Percentiles rank a stretch among this genome's conserved stretches.
These are phyloP conservation scores for Debaryomyces sp. DNA, from an alignment of 1,139 yeast species.

Conservation along the genomic window DNA sequence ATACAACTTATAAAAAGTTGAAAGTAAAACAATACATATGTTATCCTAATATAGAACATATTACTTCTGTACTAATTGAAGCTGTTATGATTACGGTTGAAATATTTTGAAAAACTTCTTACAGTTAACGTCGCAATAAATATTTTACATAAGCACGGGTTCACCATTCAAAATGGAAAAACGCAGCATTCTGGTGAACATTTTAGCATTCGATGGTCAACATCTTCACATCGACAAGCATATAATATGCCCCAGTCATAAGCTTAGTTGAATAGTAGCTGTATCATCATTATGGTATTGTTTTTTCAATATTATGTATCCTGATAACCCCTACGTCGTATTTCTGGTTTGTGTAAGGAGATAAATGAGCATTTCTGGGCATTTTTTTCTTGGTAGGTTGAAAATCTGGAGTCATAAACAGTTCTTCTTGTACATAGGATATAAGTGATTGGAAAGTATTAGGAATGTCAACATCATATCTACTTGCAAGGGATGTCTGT, in stretches of 20 bases:
- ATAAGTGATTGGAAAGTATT: not conserved
- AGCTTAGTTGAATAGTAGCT: not conserved
- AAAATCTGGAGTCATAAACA: not conserved
- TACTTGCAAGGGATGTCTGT: constrained; percentile 6
- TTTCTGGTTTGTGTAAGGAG: not conserved
- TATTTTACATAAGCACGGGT: constrained; percentile 2
- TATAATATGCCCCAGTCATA: not conserved
- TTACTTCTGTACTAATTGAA: not conserved
- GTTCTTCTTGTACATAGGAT: not conserved
- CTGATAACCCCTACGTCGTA: not conserved
- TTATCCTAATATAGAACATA: not conserved
- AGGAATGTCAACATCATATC: not conserved
- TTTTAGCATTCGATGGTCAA: not conserved
- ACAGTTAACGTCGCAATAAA: not conserved
- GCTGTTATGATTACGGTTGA: not conserved
- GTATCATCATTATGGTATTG: not conserved
- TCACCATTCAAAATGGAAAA: not conserved
- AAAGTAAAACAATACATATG: not conserved
- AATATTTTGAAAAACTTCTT: not conserved
- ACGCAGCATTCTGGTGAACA: not conserved
- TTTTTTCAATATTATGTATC: not conserved
- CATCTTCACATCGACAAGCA: not conserved
- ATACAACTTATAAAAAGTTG: not conserved
- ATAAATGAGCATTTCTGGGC: not conserved
- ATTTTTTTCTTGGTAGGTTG: not conserved